Evolutionary conservation across 164 flowering plant species (phyloP).

Genomic region (Umbilicus rupestris): DNA sequence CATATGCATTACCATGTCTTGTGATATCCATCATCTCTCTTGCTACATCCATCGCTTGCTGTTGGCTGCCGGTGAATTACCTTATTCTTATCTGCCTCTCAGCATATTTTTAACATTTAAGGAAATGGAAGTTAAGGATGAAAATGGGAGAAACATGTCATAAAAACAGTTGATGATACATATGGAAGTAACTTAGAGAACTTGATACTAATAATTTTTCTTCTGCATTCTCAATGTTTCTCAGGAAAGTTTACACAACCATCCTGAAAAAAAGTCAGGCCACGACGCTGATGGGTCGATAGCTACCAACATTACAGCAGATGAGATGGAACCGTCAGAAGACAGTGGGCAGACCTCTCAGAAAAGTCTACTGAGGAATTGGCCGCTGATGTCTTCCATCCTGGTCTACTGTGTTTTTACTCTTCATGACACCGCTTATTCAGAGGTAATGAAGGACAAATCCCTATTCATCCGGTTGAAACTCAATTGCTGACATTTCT

Average conservation of each 20-base stretch:
- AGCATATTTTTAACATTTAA: neutral
- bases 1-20: constrained; percentile 39
- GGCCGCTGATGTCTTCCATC: constrained; percentile 4
- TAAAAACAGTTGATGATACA: neutral
- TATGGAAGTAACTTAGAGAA: neutral
- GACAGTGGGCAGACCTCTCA: neutral
- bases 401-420: constrained; percentile 4
- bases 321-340: neutral
- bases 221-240: neutral
- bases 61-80: constrained; percentile 33
- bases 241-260: constrained; percentile 6
- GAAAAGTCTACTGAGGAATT: constrained; percentile 1
- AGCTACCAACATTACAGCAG: neutral
- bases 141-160: neutral
- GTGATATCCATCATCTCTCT: constrained; percentile 28
- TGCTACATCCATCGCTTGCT: constrained; percentile 16
- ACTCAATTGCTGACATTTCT: no score
- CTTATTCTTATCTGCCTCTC: neutral
- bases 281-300: neutral
- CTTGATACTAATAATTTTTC: neutral
- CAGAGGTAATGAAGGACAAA: neutral
- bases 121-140: neutral
- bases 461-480: neutral
- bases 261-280: neutral
- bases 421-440: constrained; percentile 4